Evolutionary conservation across 225 moss, liverwort and hornwort species (phyloP).

Genomic region (Anthoceros angustus): DNA sequence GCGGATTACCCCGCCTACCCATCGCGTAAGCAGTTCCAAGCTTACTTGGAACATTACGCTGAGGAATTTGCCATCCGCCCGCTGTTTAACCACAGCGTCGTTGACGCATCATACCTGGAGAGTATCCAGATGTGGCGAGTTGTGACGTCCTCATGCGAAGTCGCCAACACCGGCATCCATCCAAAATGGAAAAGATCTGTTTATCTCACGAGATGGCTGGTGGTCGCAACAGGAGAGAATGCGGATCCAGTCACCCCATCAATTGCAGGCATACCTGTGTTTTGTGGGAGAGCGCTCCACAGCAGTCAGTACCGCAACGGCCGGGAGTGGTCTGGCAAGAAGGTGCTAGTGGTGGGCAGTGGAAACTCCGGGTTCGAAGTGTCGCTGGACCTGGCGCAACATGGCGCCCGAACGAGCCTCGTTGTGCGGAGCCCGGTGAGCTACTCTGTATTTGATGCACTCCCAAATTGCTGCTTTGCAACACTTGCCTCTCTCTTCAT

Average conservation of each 20-base stretch:
- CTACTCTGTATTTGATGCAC: too few species aligned
- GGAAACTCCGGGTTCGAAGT: conserved; percentile 39
- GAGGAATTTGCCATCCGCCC: conserved; percentile 33
- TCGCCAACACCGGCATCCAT: background rate
- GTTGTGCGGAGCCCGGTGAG: conserved; percentile 15
- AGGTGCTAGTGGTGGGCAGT: conserved; percentile 28
- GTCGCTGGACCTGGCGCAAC: conserved; percentile 21
- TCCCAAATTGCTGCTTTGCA: too few species aligned
- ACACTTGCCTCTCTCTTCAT: too few species aligned
- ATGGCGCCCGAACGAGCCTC: conserved; percentile 19
- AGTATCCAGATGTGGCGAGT: background rate
- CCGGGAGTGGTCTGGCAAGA: conserved; percentile 1
- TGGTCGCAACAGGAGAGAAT: conserved; percentile 37
- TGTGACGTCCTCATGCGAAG: background rate
- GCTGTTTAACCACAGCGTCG: background rate
- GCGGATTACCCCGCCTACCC: conserved; percentile 63
- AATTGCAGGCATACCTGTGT: conserved; percentile 5
- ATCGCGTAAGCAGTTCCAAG: conserved; percentile 50
- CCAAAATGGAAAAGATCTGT: background rate
- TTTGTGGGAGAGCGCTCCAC: conserved; percentile 11
- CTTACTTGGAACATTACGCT: conserved; percentile 57
- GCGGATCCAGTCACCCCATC: conserved; percentile 12
- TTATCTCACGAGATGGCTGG: conserved; percentile 16
- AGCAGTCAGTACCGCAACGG: conserved; percentile 26
- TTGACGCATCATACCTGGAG: background rate